Base-by-base conservation (phyloP, 2,329 filamentous ascomycete species). In the Pseudopithomyces chartarum region DNA sequence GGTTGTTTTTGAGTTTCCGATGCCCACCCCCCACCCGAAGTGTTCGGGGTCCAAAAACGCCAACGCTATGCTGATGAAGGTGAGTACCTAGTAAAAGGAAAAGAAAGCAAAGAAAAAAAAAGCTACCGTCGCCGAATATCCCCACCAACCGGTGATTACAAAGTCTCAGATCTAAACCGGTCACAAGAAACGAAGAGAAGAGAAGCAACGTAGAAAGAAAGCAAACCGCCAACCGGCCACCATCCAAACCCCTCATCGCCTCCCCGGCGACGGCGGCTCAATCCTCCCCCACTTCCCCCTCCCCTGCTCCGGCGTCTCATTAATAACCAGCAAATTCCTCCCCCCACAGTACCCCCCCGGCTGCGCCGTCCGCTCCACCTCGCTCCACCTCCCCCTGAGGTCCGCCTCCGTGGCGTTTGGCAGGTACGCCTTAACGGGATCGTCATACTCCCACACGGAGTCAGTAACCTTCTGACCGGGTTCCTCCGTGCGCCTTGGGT, bases 401-500 rank as follows among this genome's bases (percentile, higher is more conserved):
- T 72, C 68, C 3, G 54, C 59, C 17, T 57, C 54, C 29, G 67
- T 68, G 34, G 66, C 66, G 40, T 69, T 74, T 20, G 51, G 33
- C n/a, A 60, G 56, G 19, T 70, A 63, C 1, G 65, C 70, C 7
- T 48, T 52, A 1, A 46, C 58, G 15, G 71, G 67, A 19, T 77
- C 63, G 49, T 76, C 71, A 55, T 76, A 75, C 36, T 79, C 69
- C 84, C 84, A 87, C 6, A 84, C 72, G 51, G 78, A 77, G 62
- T 86, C 83, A 7, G 67, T 72, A 20, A 87, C 82, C 0, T 69
- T 57, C 51, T 87, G 76, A 15, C 87, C 89, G 43, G 85, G 81
- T 51, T 80, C 74, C 58, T 90, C 87, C 1, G 76, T 74, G 2
- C 87, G 81, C 19, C 89, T 82, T 10, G 84, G 82, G 64, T 91